Conservation (phyloP, 2,329 filamentous ascomycete species). For the Penicillium sp. region DNA sequence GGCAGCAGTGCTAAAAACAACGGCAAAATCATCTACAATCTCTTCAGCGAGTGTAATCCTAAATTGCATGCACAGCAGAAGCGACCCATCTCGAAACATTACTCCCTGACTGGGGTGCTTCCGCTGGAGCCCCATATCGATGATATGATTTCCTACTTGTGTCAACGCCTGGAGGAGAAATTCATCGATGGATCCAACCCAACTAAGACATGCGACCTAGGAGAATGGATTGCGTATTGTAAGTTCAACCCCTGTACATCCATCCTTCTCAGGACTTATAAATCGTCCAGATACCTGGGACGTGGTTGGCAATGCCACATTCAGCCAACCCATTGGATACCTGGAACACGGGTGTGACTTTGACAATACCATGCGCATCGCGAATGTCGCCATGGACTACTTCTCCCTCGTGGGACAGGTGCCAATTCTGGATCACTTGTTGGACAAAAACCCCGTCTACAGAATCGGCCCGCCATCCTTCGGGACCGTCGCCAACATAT, state of each 20-base stretch:
- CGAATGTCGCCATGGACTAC: constrained; percentile 25
- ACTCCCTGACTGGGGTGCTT: constrained; percentile 31
- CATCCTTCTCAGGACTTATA: neutral
- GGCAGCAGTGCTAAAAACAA: constrained; percentile 37
- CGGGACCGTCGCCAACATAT: constrained; percentile 20
- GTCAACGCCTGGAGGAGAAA: constrained; percentile 32
- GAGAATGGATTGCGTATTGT: constrained; percentile 47
- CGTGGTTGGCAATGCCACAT: constrained; percentile 28
- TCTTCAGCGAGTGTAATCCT: constrained; percentile 41
- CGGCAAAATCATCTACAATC: constrained; percentile 40
- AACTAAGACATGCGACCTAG: constrained; percentile 38
- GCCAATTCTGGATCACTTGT: constrained; percentile 27
- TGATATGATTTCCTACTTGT: constrained; percentile 34
- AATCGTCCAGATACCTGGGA: constrained; percentile 25
- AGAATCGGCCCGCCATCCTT: constrained; percentile 24
- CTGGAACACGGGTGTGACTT: constrained; percentile 29
- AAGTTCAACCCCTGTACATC: constrained; percentile 7
- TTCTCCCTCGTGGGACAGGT: constrained; percentile 27
- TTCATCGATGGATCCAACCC: constrained; percentile 31
- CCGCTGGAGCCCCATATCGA: constrained; percentile 29
- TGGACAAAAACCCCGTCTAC: constrained; percentile 29
- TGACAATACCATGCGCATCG: constrained; percentile 17
- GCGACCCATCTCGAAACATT: constrained; percentile 41
- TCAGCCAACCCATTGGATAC: constrained; percentile 29
- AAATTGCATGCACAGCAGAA: constrained; percentile 38